A percentile compares a stretch with the other conserved stretches of the same genome.
phyloP scores from a whole-genome alignment of 192 early-diverging fungal species.

The Coemansia sp. region DNA sequence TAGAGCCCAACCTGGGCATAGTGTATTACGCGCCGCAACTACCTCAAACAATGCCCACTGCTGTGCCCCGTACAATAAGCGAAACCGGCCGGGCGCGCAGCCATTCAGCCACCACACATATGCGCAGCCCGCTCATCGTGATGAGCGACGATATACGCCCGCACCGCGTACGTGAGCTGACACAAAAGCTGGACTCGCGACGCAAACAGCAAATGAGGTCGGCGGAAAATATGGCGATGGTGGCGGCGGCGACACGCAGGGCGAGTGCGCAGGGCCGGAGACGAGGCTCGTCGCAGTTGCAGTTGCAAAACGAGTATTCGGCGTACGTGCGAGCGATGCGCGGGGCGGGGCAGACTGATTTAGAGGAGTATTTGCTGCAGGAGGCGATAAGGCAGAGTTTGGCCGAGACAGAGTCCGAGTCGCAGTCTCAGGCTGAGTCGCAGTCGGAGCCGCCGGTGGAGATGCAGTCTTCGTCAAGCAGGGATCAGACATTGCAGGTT shows the following conservation, averaged over 20 bases:
- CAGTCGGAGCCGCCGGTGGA: no score
- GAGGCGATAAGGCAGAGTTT: constrained; percentile 84
- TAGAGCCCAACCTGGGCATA: constrained; percentile 80
- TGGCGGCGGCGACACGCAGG: constrained; percentile 40
- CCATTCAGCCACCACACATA: constrained; percentile 13
- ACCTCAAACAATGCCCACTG: background rate
- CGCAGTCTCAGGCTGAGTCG: background rate
- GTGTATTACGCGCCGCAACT: constrained; percentile 61
- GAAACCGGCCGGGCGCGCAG: constrained; percentile 32
- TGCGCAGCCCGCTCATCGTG: constrained; percentile 48
- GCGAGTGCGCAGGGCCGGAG: constrained; percentile 20
- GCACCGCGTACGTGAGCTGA: constrained; percentile 16
- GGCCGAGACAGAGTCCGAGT: constrained; percentile 47
- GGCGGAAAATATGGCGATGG: constrained; percentile 34
- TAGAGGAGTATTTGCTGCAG: constrained; percentile 92
- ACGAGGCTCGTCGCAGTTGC: background rate
- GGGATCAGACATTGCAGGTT: no score
- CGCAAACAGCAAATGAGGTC: constrained; percentile 26
- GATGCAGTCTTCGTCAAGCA: no score
- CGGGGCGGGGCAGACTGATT: constrained; percentile 68
- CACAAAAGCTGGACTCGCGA: constrained; percentile 12
- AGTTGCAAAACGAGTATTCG: constrained; percentile 51
- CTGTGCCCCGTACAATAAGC: constrained; percentile 3
- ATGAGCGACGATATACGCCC: constrained; percentile 58
- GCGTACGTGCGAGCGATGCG: constrained; percentile 67